Evolutionary conservation across 139 green algal genomes (phyloP), one percentile per base, ranked within the genome.

Genomic region (Coccomyxa sp.): DNA sequence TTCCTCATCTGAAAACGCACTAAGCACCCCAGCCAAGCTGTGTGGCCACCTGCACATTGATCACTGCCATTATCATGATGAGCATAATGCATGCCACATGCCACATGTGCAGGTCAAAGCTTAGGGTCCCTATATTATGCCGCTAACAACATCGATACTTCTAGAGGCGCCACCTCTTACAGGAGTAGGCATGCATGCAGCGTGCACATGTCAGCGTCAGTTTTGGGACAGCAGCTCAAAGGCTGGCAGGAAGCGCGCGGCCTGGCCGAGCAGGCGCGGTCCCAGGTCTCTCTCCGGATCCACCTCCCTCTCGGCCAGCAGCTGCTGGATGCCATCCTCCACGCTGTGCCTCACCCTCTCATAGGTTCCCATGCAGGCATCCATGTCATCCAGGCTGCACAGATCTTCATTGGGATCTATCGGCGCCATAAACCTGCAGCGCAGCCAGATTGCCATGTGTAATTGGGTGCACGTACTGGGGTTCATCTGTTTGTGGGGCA

Each of bases 351-450:
- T 77, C 32, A 85, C 81, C 27, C 82, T 67, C 25, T 74, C 21
- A 58, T 87, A 87, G 74, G 82, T 57, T 7, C 18, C 67, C 63
- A 57, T 31, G 66, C 60, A 66, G 4, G 76, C 76, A 51, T 30
- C 84, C 51, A 31, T 15, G n/a, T 87, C 80, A 14, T 27, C 67
- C 21, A 82, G 28, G 21, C 63, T 71, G 17, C 32, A 74, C 32
- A 74, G 30, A 15, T 57, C 76, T 11, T 82, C 76, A 21, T 31
- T 32, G 18, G 80, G 28, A 81, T 85, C 80, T 13, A 87, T 77
- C 10, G 84, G 80, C 45, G 66, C 18, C 66, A 82, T 82, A 27
- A 87, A 87, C 63, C 84, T 87, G 84, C 84, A 87, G 23, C 32
- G 25, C 28, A n/a, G 59, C 68, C 67, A 60, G 12, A 51, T 51